These are phyloP conservation scores for Mortierella sp. DNA, from an alignment of 371 early-diverging fungal species.

Conservation along the genomic window DNA sequence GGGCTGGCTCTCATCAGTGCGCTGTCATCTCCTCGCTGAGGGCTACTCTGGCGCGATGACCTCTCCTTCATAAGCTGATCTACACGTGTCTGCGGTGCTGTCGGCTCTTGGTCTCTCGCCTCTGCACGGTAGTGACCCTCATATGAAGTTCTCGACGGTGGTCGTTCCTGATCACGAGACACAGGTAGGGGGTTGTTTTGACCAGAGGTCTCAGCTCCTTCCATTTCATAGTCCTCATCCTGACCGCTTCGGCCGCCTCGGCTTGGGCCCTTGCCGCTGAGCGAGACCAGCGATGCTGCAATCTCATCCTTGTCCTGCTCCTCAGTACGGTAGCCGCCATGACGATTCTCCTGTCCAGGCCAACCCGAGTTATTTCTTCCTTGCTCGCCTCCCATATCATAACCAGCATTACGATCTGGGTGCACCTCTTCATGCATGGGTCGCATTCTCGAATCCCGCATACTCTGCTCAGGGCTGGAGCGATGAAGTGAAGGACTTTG, in stretches of 20 bases:
- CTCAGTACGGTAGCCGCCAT: conserved; percentile 15
- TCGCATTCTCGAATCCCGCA: conserved; percentile 12
- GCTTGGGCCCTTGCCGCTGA: conserved; percentile 35
- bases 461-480: conserved; percentile 9
- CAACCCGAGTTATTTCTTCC: conserved; percentile 7
- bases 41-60: too few relatives aligned
- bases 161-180: conserved; percentile 10
- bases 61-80: too few relatives aligned
- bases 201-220: conserved; percentile 20
- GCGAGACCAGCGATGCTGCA: conserved; percentile 48
- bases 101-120: neutral
- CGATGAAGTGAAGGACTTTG: conserved; percentile 15
- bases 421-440: neutral
- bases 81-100: too few relatives aligned
- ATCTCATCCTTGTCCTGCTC: conserved; percentile 50
- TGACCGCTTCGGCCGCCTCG: conserved; percentile 21
- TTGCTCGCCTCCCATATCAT: neutral
- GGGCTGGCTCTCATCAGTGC: too few relatives aligned
- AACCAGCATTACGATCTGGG: neutral
- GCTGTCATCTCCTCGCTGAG: too few relatives aligned
- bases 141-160: neutral
- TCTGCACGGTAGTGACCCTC: conserved; percentile 2
- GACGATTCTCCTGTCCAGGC: conserved; percentile 13
- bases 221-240: conserved; percentile 50
- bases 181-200: neutral